phyloP scores from a whole-genome alignment of 495 filamentous ascomycete genomes.

The Rusavskia elegans region DNA sequence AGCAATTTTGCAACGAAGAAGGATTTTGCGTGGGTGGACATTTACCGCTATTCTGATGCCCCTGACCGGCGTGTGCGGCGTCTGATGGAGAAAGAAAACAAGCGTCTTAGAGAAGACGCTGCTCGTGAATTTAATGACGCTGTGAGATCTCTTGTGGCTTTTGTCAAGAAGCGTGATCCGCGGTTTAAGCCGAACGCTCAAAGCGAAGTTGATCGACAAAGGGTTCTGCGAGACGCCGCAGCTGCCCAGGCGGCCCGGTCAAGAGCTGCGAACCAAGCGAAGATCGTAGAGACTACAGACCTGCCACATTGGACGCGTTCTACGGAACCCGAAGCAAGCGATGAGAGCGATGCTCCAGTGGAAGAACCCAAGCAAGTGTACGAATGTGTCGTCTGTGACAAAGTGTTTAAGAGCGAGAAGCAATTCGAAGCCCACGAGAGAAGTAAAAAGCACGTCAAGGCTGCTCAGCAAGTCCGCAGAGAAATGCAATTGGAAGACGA shows the following conservation, averaged over 20 bases:
- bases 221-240: constrained; percentile 58
- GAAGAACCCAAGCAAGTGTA: constrained; percentile 41
- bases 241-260: constrained; percentile 73
- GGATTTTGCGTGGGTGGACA: constrained; percentile 77
- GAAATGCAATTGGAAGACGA: constrained; percentile 72
- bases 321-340: constrained; percentile 24
- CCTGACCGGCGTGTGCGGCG: constrained; percentile 72
- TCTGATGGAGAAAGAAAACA: constrained; percentile 92
- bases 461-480: constrained; percentile 57
- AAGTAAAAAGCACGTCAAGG: constrained; percentile 88
- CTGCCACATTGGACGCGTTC: constrained; percentile 67
- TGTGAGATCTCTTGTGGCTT: constrained; percentile 71
- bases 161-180: constrained; percentile 86
- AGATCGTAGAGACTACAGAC: constrained; percentile 40
- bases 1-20: constrained; percentile 69
- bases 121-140: constrained; percentile 85
- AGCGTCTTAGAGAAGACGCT: constrained; percentile 62
- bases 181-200: constrained; percentile 55
- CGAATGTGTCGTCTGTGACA: constrained; percentile 85
- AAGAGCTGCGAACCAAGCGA: constrained; percentile 64
- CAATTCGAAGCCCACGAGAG: constrained; percentile 89
- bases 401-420: constrained; percentile 84
- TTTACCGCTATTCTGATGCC: constrained; percentile 65
- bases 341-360: constrained; percentile 42
- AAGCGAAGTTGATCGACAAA: constrained; percentile 66